Base-by-base conservation (phyloP, 2,329 filamentous ascomycete genomes). In the Colletotrichum tamarilloi region DNA sequence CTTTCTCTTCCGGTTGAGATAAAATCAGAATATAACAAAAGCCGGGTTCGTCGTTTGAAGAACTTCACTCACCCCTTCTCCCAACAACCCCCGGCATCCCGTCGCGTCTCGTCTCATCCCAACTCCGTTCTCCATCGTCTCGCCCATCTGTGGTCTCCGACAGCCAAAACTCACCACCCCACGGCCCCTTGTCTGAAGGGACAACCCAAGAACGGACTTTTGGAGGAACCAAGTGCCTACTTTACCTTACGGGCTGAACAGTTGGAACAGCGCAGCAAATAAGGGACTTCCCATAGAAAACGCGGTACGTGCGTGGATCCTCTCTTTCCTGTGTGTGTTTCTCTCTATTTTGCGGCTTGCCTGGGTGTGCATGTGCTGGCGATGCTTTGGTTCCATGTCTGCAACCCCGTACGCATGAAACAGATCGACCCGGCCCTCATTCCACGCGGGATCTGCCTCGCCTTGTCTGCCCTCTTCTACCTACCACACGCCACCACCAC, bases 351-450 rank as follows among this genome's bases (percentile, higher is more conserved):
- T 32, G 32, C 32, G 32, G 32, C 35, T 42, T 42, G 32, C 52
- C 22, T 19, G 57, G 52, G 19, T 46, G 30, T 68, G 68, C 68
- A 63, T 72, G 52, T 63, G 58, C 57, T 72, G 69, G 52, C 55
- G 70, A 60, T 69, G 66, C 66, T 73, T 73, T 49, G 66, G 59
- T 59, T 73, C 60, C 70, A 49, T 73, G 58, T 73, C 32, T 64
- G 60, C 66, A 64, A 59, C 70, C 70, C 42, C 60, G 53, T 69
- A 70, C 70, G 67, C 55, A 73, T 73, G 70, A 73, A 73, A 70
- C 70, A 66, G 46, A 58, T 56, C 66, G 46, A 56, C 22, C 60
- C 60, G 55, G 59, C 60, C 35, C 67, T 49, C 52, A 38, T 55
- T 35, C 67, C 59, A 60, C 60, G 58, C 69, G 66, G 53, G 58